These are phyloP conservation scores for Fraxinus angustifolia DNA, from an alignment of 305 asterid species.

Conservation along the genomic window DNA sequence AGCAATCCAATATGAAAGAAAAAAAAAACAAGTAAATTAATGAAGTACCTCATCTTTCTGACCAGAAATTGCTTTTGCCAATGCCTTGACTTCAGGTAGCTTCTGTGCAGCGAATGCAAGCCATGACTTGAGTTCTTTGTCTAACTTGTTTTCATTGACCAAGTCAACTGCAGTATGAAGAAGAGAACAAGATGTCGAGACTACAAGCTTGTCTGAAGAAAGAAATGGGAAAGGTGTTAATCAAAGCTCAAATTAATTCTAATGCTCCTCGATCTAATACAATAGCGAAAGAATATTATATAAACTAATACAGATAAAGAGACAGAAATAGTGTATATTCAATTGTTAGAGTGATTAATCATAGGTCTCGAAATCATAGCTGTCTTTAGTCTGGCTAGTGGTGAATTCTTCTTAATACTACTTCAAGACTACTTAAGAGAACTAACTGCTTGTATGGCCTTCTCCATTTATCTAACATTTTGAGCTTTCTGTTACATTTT, in stretches of 20 bases:
- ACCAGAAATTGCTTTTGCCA: constrained; percentile 52
- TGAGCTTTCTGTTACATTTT: not conserved
- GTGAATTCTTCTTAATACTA: not conserved
- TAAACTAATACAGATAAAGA: not conserved
- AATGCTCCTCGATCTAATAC: constrained; percentile 15
- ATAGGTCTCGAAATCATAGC: not conserved
- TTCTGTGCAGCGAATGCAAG: constrained; percentile 69
- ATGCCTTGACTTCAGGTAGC: constrained; percentile 53
- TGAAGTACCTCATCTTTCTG: constrained; percentile 48
- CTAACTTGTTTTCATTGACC: constrained; percentile 53
- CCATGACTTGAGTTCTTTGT: constrained; percentile 58
- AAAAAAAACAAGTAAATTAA: not conserved
- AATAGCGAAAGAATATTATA: not conserved
- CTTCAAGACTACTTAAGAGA: not conserved
- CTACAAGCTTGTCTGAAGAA: constrained; percentile 50
- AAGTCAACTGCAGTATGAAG: constrained; percentile 71
- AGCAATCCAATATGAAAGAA: not conserved
- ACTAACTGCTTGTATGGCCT: not conserved
- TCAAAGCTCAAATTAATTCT: constrained; percentile 1
- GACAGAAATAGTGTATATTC: not conserved
- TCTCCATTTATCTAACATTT: not conserved
- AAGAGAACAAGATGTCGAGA: constrained; percentile 64
- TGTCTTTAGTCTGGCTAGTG: not conserved
- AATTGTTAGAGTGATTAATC: not conserved
- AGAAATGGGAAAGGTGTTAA: constrained; percentile 4